Evolutionary conservation across 1,284 basidiomycete species (phyloP).

Genomic region (Trichosporon ovoides): DNA sequence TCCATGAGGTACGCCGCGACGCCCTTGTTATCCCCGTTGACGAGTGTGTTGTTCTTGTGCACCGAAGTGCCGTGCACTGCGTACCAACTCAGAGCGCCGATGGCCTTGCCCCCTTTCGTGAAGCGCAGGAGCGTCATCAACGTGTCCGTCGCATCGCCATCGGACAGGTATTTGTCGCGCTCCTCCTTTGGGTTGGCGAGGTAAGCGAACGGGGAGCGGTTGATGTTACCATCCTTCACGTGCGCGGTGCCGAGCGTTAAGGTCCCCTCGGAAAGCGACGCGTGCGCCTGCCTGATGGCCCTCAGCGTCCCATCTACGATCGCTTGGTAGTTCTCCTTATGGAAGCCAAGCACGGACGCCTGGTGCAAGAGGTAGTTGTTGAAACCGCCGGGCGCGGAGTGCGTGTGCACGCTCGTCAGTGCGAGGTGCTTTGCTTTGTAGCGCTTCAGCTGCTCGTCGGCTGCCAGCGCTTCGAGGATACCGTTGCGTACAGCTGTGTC

Average conservation of each 20-base stretch:
- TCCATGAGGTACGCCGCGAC: constrained; percentile 14
- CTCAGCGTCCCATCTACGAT: constrained; percentile 9
- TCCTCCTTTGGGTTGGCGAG: constrained; percentile 15
- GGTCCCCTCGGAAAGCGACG: constrained; percentile 2
- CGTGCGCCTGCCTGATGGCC: constrained; percentile 12
- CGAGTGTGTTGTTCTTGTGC: constrained; percentile 17
- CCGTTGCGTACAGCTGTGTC: constrained; percentile 14
- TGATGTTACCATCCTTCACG: constrained; percentile 17
- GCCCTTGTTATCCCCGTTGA: constrained; percentile 19
- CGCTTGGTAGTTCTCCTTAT: constrained; percentile 12
- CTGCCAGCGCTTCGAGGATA: constrained; percentile 12
- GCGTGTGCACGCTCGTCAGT: constrained; percentile 11
- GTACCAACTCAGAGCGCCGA: constrained; percentile 16
- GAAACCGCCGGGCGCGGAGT: constrained; percentile 16
- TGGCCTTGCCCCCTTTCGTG: neutral
- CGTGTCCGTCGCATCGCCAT: constrained; percentile 10
- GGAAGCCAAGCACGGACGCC: constrained; percentile 11
- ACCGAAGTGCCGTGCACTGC: constrained; percentile 13
- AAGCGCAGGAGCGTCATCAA: constrained; percentile 15
- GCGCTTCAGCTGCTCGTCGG: neutral
- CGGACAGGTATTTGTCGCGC: constrained; percentile 4
- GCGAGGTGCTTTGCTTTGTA: constrained; percentile 10
- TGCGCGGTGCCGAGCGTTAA: constrained; percentile 10
- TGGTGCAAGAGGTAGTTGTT: constrained; percentile 17
- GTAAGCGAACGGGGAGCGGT: constrained; percentile 16